phyloP scores from a whole-genome alignment of 2,329 filamentous ascomycete species.

The Epicoccum nigrum region DNA sequence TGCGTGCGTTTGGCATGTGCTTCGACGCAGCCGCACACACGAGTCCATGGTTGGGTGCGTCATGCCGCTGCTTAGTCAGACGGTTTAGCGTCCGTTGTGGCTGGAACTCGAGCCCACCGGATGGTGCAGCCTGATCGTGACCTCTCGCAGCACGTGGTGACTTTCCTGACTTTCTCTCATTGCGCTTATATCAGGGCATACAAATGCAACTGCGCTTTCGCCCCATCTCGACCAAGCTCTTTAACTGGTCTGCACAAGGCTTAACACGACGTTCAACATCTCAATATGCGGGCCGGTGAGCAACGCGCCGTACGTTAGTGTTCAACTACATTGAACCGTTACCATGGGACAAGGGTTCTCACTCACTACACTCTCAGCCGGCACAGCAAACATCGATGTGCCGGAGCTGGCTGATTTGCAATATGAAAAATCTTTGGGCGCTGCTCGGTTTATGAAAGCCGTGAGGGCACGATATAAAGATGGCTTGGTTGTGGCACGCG shows the following conservation, averaged over 20 bases:
- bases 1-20: slow-evolving; percentile 1
- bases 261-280: slow-evolving; percentile 1
- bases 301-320: slow-evolving; percentile 31
- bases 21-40: background rate
- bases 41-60: slow-evolving; percentile 7
- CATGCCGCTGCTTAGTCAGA: slow-evolving; percentile 14
- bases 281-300: slow-evolving; percentile 38
- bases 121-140: slow-evolving; percentile 27
- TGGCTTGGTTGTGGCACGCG: slow-evolving; percentile 91
- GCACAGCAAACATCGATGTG: slow-evolving; percentile 90
- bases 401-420: slow-evolving; percentile 88
- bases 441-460: slow-evolving; percentile 94
- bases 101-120: background rate
- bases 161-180: background rate
- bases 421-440: slow-evolving; percentile 91
- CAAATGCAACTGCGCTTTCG: background rate
- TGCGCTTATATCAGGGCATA: background rate
- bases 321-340: slow-evolving; percentile 20
- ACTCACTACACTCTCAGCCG: slow-evolving; percentile 86
- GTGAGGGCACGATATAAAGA: slow-evolving; percentile 89
- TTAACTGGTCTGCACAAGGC: background rate
- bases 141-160: slow-evolving; percentile 24
- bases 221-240: background rate
- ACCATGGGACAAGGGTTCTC: slow-evolving; percentile 97
- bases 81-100: slow-evolving; percentile 4